These are phyloP conservation scores for Sordaria brevicollis DNA, from an alignment of 495 filamentous ascomycete species.

Conservation along the genomic window DNA sequence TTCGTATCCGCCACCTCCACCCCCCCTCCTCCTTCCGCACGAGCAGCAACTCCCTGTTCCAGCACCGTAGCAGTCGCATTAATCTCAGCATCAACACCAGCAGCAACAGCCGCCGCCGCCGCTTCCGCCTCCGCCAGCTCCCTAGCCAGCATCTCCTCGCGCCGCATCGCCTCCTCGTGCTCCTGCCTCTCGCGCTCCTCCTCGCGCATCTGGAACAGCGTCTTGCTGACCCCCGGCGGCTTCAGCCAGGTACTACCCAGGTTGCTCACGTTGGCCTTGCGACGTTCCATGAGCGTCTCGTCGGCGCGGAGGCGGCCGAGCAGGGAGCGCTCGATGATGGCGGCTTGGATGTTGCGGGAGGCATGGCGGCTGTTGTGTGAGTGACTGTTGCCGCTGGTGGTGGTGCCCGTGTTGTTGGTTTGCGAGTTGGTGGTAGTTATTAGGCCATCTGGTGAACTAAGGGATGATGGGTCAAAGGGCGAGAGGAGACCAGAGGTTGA, in stretches of 20 bases:
- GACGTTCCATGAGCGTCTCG: conserved; percentile 54
- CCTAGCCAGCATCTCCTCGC: conserved; percentile 61
- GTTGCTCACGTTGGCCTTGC: conserved; percentile 60
- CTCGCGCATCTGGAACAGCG: conserved; percentile 64
- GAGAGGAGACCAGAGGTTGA: conserved; percentile 2
- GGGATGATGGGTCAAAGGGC: conserved; percentile 15
- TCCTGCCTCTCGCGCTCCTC: conserved; percentile 73
- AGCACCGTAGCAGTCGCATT: conserved; percentile 14
- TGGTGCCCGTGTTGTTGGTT: conserved; percentile 10
- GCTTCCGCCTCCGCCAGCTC: conserved; percentile 50
- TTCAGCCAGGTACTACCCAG: conserved; percentile 73
- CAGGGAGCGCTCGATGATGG: conserved; percentile 32
- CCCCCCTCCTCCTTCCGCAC: too few species aligned
- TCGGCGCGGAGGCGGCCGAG: conserved; percentile 56
- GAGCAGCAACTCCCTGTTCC: background rate
- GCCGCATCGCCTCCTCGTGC: conserved; percentile 55
- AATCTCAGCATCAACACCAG: conserved; percentile 11
- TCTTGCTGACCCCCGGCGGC: conserved; percentile 66
- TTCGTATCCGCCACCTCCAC: conserved; percentile 46
- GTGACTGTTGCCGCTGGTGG: background rate
- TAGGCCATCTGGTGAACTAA: conserved; percentile 4
- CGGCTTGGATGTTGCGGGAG: conserved; percentile 8
- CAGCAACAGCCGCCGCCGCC: conserved; percentile 29
- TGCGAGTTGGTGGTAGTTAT: conserved; percentile 16
- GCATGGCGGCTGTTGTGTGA: conserved; percentile 4